A percentile compares a stretch with the other conserved stretches of the same genome.
phyloP scores from a whole-genome alignment of 768 basidiomycete genomes.

The Russula ochroleuca region DNA sequence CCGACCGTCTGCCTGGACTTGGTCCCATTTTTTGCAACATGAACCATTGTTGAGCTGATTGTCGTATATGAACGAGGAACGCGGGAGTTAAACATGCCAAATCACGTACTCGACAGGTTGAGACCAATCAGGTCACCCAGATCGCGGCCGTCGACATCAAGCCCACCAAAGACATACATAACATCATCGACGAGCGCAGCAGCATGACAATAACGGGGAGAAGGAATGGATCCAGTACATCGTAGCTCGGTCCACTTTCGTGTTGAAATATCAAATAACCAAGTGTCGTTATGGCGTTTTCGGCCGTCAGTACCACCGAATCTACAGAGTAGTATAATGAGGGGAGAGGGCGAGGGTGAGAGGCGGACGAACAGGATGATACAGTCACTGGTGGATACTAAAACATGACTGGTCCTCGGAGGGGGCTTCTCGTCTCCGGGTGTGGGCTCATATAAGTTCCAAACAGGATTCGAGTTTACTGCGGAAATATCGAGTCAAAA shows the following conservation, averaged over 20 bases:
- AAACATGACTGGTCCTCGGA: constrained; percentile 85
- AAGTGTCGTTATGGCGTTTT: constrained; percentile 98
- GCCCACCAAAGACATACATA: constrained; percentile 94
- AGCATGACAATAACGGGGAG: constrained; percentile 92
- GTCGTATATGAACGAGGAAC: background rate
- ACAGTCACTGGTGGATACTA: constrained; percentile 68
- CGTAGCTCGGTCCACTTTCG: constrained; percentile 85
- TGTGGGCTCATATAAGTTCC: constrained; percentile 72
- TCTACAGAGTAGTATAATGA: constrained; percentile 38
- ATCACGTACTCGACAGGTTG: constrained; percentile 85
- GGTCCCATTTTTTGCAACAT: constrained; percentile 99
- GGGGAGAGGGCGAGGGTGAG: constrained; percentile 13
- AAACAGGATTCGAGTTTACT: constrained; percentile 78
- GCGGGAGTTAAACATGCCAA: too few species aligned
- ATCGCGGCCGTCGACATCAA: constrained; percentile 96
- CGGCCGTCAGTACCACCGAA: constrained; percentile 98
- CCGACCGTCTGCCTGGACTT: constrained; percentile 83
- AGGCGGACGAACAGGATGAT: constrained; percentile 20
- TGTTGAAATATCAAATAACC: constrained; percentile 83
- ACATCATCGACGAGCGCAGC: constrained; percentile 98
- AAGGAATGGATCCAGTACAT: constrained; percentile 95
- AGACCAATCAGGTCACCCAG: constrained; percentile 92
- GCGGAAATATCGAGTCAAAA: constrained; percentile 18
- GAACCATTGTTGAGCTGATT: constrained; percentile 91
- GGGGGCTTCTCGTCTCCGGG: constrained; percentile 60